These are phyloP conservation scores for Blastobotrys parvus DNA, from an alignment of 805 yeast species.

Conservation along the genomic window DNA sequence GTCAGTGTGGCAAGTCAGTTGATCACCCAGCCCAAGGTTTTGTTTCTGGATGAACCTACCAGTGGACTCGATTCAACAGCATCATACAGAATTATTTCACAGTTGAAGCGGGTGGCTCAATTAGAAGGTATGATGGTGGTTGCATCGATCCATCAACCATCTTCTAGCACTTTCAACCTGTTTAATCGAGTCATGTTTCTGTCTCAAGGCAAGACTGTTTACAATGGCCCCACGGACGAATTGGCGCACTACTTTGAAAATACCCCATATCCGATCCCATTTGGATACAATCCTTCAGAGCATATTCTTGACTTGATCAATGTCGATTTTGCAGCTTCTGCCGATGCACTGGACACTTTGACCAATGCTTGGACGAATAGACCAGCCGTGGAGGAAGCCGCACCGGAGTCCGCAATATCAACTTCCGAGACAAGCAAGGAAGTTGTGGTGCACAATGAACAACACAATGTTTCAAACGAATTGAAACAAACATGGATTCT, in stretches of 20 bases:
- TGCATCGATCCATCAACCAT: conserved; percentile 73
- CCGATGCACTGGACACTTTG: neutral
- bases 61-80: conserved; percentile 79
- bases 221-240: conserved; percentile 38
- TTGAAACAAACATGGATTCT: conserved; percentile 15
- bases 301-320: conserved; percentile 57
- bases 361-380: neutral
- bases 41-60: conserved; percentile 82
- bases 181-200: conserved; percentile 63
- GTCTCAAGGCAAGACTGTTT: conserved; percentile 47
- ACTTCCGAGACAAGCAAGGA: neutral
- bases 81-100: conserved; percentile 54
- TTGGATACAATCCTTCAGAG: conserved; percentile 54
- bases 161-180: conserved; percentile 62
- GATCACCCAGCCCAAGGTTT: conserved; percentile 62
- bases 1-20: conserved; percentile 72
- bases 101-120: conserved; percentile 49
- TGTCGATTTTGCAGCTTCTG: conserved; percentile 60
- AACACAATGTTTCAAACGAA: neutral
- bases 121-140: conserved; percentile 63
- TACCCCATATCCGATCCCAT: conserved; percentile 39
- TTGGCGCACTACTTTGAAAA: conserved; percentile 42
- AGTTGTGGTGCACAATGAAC: neutral
- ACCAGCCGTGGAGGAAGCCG: neutral
- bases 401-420: neutral